A percentile compares a stretch with the other conserved stretches of the same genome.
phyloP scores from a whole-genome alignment of 371 early-diverging fungal genomes.

The Aphelidium insulamus region DNA sequence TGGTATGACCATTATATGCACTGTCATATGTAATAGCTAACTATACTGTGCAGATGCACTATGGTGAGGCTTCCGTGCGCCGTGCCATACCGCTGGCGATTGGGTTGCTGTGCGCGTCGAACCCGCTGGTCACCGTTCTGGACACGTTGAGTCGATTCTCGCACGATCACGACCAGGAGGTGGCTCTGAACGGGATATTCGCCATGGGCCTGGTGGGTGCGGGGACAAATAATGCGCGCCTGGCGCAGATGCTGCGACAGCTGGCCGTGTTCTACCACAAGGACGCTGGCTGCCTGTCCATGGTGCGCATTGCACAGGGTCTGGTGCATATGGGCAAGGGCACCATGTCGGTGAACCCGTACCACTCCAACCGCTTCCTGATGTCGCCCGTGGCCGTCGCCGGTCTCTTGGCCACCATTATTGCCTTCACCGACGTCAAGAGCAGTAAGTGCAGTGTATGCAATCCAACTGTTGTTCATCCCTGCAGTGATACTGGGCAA shows the following conservation, averaged over 20 bases:
- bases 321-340: slow-evolving; percentile 96
- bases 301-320: slow-evolving; percentile 94
- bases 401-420: slow-evolving; percentile 59
- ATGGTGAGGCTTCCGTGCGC: slow-evolving; percentile 84
- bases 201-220: slow-evolving; percentile 98
- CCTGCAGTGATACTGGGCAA: slow-evolving; percentile 50
- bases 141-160: slow-evolving; percentile 92
- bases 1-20: slow-evolving; percentile 12
- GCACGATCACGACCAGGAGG: slow-evolving; percentile 85
- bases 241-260: slow-evolving; percentile 91
- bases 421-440: slow-evolving; percentile 78
- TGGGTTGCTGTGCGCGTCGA: slow-evolving; percentile 85
- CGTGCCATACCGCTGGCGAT: slow-evolving; percentile 85
- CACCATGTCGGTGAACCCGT: slow-evolving; percentile 83
- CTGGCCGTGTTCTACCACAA: slow-evolving; percentile 92
- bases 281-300: slow-evolving; percentile 72
- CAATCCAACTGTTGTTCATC: slow-evolving; percentile 1
- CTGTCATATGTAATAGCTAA: neutral
- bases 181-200: slow-evolving; percentile 87
- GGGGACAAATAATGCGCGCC: slow-evolving; percentile 97
- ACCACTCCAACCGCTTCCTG: slow-evolving; percentile 69
- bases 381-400: slow-evolving; percentile 78
- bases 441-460: slow-evolving; percentile 28
- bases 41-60: slow-evolving; percentile 49
- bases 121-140: slow-evolving; percentile 71